Evolutionary conservation across 2,329 filamentous ascomycete genomes (phyloP).

Genomic region (Microascus cirrosus): DNA sequence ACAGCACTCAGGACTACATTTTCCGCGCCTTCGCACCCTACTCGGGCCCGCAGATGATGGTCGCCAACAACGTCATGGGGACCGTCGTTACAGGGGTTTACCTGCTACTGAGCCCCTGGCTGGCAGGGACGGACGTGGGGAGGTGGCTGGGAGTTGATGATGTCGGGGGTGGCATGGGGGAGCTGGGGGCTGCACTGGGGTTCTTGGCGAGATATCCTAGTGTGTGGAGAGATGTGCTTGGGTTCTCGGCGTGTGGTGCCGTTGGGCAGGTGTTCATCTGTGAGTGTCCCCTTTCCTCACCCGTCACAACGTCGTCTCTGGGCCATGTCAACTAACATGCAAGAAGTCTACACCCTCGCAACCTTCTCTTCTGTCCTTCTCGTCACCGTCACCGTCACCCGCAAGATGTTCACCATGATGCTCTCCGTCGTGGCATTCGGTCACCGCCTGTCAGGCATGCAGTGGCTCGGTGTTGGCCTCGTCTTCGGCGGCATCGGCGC

Average conservation of each 20-base stretch:
- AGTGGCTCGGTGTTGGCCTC: slow-evolving; percentile 84
- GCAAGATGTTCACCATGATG: slow-evolving; percentile 99
- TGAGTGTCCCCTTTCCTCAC: slow-evolving; percentile 24
- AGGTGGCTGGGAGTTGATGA: slow-evolving; percentile 54
- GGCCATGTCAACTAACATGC: slow-evolving; percentile 5
- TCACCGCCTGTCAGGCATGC: slow-evolving; percentile 74
- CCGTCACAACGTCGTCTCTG: background rate
- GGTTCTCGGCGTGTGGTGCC: slow-evolving; percentile 82
- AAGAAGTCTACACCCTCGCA: slow-evolving; percentile 72
- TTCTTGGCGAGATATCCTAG: slow-evolving; percentile 73
- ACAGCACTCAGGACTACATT: slow-evolving; percentile 93
- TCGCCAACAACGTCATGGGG: slow-evolving; percentile 84
- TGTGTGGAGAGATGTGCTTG: slow-evolving; percentile 79
- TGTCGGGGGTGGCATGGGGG: slow-evolving; percentile 54
- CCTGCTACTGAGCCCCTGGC: slow-evolving; percentile 65
- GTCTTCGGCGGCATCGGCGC: slow-evolving; percentile 94
- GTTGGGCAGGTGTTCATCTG: slow-evolving; percentile 95
- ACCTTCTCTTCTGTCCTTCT: slow-evolving; percentile 86
- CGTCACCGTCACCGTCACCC: slow-evolving; percentile 91
- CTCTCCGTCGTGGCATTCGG: slow-evolving; percentile 92
- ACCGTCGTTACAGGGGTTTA: slow-evolving; percentile 68
- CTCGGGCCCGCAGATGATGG: slow-evolving; percentile 97
- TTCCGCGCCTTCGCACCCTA: slow-evolving; percentile 72
- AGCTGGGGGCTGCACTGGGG: slow-evolving; percentile 65
- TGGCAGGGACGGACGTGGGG: slow-evolving; percentile 57